Base-by-base conservation (phyloP, 2,329 filamentous ascomycete species). In the Ceratocystis eucalypticola region DNA sequence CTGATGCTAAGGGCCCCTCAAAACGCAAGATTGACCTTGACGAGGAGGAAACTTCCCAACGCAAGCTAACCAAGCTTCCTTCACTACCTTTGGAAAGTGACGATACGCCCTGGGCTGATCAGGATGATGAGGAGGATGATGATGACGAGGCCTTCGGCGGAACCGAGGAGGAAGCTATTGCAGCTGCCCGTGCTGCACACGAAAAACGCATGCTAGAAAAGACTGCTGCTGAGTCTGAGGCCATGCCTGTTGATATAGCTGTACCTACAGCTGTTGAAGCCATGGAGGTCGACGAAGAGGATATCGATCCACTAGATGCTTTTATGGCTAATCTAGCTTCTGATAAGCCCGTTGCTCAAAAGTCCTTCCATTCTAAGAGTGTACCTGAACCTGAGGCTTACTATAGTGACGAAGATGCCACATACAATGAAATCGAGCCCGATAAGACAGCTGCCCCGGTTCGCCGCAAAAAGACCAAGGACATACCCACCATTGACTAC, bases 31-130 rank as follows among this genome's bases (percentile, higher is more conserved):
- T 96, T 25, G 86, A 91, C 71, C 86, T 96, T 71, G 92, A 89
- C 68, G 93, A 96, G 72, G 93, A 96, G 71, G 90, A 96, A 72
- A 87, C 85, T 41, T 88, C 87, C 1, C 86, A 89, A 73, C 89
- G 91, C 74, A 96, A 95, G 78, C 83, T 99, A 70, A 91, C 91
- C 73, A 94, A 92, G 77, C 85, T 99, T 68, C 92, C 93, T 67
- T 87, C 87, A 70, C 84, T 89, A 68, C 83, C 87, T 65, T 79
- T 89, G 65, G 83, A 87, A 72, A 82, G 80, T 69, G 83, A 87
- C 69, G 79, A 82, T 74, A 80, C 81, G 68, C 80, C 82, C 70
- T 82, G 85, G 74, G 82, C 79, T 72, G 82, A 83, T 72, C 82
- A 85, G 74, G 84, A 85, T 66, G 85, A 84, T 61, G 87, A 87